Conservation (phyloP, 192 early-diverging fungal genomes). For the Diversispora epigaea region DNA sequence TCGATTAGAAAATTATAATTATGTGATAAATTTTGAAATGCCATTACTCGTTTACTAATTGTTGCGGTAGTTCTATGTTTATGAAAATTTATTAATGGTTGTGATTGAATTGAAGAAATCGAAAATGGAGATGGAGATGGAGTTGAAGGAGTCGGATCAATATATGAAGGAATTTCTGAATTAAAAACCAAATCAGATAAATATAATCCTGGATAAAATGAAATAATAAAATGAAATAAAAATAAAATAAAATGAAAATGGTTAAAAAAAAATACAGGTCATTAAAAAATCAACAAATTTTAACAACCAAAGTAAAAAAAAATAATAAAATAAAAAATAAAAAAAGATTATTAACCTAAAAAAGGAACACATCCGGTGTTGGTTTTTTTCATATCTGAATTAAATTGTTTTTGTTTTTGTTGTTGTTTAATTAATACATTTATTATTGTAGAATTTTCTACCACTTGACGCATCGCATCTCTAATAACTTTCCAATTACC, state of each 20-base stretch:
- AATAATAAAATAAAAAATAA: slow-evolving; percentile 43
- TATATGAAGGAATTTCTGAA: slow-evolving; percentile 52
- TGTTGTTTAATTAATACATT: slow-evolving; percentile 29
- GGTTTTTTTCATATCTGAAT: slow-evolving; percentile 32
- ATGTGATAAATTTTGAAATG: slow-evolving; percentile 52
- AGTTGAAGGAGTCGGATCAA: slow-evolving; percentile 34
- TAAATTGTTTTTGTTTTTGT: slow-evolving; percentile 10
- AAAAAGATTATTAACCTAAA: slow-evolving; percentile 42
- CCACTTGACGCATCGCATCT: slow-evolving; percentile 53
- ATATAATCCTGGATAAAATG: slow-evolving; percentile 47
- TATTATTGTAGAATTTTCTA: slow-evolving; percentile 43
- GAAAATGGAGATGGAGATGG: neutral
- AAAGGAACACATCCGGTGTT: slow-evolving; percentile 62
- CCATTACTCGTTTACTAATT: slow-evolving; percentile 57
- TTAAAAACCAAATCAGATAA: slow-evolving; percentile 60
- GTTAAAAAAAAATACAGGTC: neutral
- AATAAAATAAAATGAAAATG: neutral
- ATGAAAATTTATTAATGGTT: slow-evolving; percentile 53
- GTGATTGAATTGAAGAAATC: neutral
- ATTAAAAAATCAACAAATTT: slow-evolving; percentile 2
- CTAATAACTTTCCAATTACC: slow-evolving; percentile 60
- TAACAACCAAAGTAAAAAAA: slow-evolving; percentile 56
- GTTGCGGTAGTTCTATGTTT: slow-evolving; percentile 58
- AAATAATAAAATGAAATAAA: neutral
- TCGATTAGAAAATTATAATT: slow-evolving; percentile 53